These are phyloP conservation scores for Linnemannia hyalina DNA, from an alignment of 192 early-diverging fungal species.

Conservation along the genomic window DNA sequence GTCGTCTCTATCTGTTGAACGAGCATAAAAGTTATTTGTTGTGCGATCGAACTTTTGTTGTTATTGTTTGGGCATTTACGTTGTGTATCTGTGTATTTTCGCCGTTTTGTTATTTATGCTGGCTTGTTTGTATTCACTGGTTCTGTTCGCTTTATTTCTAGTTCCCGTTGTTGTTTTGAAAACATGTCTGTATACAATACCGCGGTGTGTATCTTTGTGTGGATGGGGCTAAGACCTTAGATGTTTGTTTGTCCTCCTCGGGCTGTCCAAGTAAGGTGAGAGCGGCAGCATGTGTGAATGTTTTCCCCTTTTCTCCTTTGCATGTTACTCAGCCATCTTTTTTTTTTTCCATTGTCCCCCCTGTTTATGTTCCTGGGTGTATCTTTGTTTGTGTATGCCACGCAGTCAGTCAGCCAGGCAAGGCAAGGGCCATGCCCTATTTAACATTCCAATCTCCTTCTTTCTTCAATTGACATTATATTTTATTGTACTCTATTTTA, in stretches of 20 bases:
- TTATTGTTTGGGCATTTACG: background rate
- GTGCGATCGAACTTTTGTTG: background rate
- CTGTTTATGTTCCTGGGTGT: background rate
- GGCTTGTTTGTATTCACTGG: background rate
- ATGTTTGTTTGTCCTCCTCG: slow-evolving; percentile 5
- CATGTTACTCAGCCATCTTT: slow-evolving; percentile 1
- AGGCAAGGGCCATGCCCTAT: background rate
- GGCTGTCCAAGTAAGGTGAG: background rate
- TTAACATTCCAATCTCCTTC: slow-evolving; percentile 15
- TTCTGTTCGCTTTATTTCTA: background rate
- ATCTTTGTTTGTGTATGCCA: background rate
- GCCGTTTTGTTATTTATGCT: background rate
- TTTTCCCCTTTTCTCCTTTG: background rate
- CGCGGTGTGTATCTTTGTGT: background rate
- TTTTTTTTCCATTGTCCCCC: background rate
- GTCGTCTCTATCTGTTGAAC: too few species aligned
- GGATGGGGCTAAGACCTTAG: background rate
- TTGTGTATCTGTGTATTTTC: background rate
- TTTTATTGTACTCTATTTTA: background rate
- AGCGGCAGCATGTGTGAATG: background rate
- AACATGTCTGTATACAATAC: background rate
- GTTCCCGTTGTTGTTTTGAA: background rate
- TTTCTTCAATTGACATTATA: background rate
- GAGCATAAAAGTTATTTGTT: background rate
- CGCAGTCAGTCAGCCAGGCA: background rate